phyloP scores from a whole-genome alignment of 345 rosid genomes.

The Kernera saxatilis region DNA sequence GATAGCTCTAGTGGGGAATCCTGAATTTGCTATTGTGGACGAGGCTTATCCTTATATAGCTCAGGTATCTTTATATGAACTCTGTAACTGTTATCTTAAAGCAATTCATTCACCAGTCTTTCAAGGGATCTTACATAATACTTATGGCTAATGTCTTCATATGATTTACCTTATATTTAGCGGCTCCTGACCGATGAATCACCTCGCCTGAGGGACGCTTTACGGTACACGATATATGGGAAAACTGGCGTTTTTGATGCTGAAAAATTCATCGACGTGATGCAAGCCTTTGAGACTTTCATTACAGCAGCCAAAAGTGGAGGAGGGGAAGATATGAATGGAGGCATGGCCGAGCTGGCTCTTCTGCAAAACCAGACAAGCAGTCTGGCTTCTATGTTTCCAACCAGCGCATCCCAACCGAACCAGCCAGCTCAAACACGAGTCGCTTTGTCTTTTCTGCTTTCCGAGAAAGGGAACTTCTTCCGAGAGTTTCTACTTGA shows the following conservation, averaged over 20 bases:
- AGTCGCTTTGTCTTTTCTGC: constrained; percentile 81
- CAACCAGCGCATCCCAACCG: constrained; percentile 37
- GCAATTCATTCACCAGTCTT: not conserved
- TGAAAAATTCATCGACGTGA: constrained; percentile 95
- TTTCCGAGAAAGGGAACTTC: constrained; percentile 82
- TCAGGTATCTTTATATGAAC: constrained; percentile 49
- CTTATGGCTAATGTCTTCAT: constrained; percentile 3
- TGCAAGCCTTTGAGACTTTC: constrained; percentile 97
- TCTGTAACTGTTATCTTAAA: not conserved
- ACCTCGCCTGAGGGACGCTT: constrained; percentile 73
- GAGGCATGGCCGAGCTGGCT: constrained; percentile 92
- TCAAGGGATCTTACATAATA: not conserved
- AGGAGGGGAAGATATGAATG: constrained; percentile 83
- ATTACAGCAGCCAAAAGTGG: constrained; percentile 97
- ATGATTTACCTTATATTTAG: constrained; percentile 33
- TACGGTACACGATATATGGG: constrained; percentile 91
- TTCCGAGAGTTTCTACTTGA: constrained; percentile 94
- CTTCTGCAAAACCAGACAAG: constrained; percentile 43
- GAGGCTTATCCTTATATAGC: constrained; percentile 98
- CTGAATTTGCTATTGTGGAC: constrained; percentile 91
- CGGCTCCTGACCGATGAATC: constrained; percentile 92
- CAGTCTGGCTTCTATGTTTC: constrained; percentile 35
- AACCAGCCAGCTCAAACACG: constrained; percentile 69
- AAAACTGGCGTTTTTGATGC: constrained; percentile 92
- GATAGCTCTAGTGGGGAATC: constrained; percentile 90